Percentiles rank a stretch among this genome's conserved stretches.
Evolutionary conservation across 148 eudicot species (phyloP).

Genomic region (Spergularia bocconei): DNA sequence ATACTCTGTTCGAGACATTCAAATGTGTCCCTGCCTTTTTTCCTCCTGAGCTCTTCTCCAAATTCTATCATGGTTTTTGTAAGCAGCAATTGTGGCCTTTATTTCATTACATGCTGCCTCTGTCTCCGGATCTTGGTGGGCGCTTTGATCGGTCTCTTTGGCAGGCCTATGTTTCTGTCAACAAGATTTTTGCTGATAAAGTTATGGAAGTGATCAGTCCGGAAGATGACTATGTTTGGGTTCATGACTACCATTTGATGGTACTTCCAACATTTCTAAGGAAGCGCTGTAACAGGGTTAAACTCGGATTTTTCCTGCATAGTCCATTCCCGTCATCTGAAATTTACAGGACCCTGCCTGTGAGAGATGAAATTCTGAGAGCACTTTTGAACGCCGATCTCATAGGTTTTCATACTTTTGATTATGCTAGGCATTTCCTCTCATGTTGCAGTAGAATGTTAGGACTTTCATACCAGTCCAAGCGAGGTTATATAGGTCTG

Average conservation of each 20-base stretch:
- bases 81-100: conserved; percentile 87
- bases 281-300: conserved; percentile 63
- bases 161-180: conserved; percentile 84
- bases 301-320: conserved; percentile 81
- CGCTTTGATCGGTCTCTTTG: conserved; percentile 73
- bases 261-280: conserved; percentile 72
- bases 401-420: conserved; percentile 80
- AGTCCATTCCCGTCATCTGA: conserved; percentile 91
- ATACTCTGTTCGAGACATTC: conserved; percentile 62
- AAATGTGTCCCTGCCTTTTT: conserved; percentile 80
- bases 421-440: conserved; percentile 84
- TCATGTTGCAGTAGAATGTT: conserved; percentile 88
- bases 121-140: conserved; percentile 81
- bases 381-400: conserved; percentile 78
- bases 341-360: conserved; percentile 73
- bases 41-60: conserved; percentile 62
- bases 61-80: conserved; percentile 81
- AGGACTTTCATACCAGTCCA: conserved; percentile 72
- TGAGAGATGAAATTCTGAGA: conserved; percentile 67
- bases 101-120: conserved; percentile 90
- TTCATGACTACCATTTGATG: conserved; percentile 84
- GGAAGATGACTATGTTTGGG: conserved; percentile 84
- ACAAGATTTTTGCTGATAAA: conserved; percentile 84
- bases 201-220: conserved; percentile 80
- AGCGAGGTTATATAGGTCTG: conserved; percentile 73